Evolutionary conservation across 257 asterid species (phyloP), one percentile per base, ranked within the genome.

Genomic region (Linaria vulgaris): DNA sequence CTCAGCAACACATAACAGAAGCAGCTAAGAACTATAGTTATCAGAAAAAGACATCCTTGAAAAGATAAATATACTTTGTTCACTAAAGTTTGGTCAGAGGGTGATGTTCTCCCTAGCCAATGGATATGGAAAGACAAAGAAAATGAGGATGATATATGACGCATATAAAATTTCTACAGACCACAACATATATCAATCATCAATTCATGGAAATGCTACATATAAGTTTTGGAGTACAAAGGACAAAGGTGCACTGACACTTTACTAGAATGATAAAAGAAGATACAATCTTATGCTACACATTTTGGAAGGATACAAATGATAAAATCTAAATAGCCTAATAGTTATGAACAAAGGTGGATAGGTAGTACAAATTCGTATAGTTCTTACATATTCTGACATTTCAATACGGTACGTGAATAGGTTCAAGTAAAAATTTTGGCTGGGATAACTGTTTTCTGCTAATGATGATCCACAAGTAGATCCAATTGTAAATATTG

Each of bases 281-380:
- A 46, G 52, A 55, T 55, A 12, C 5, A 55, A 25, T 27, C 39
- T 15, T 15, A n/a, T 0, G 1, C 31, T 6, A 7, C 14, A 31
- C 31, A n/a, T 25, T 27, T 55, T 55, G 21, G 60, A 38, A 55
- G 43, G 30, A 34, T 4, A 34, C 41, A 8, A 39, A 11, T 21
- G 21, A 39, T 5, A 2, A 17, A 39, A 20, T 11, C 63, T 17
- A 17, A 31, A 19, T 58, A 47, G 20, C 31, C 31, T 17, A 34
- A 58, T 27, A 27, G 34, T 27, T 13, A 59, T 59, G 64, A 19
- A 59, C 37, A 59, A 59, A 5, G 37, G 38, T 59, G 7, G 51
- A 39, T 12, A 38, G 12, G 64, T 4, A 12, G 21, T n/a, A 39
- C 54, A 22, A 60, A 37, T 60, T 44, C 19, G 19, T 9, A 8